Base-by-base conservation (phyloP, 2,329 filamentous ascomycete species). In the Aaosphaeria pasadenensis region DNA sequence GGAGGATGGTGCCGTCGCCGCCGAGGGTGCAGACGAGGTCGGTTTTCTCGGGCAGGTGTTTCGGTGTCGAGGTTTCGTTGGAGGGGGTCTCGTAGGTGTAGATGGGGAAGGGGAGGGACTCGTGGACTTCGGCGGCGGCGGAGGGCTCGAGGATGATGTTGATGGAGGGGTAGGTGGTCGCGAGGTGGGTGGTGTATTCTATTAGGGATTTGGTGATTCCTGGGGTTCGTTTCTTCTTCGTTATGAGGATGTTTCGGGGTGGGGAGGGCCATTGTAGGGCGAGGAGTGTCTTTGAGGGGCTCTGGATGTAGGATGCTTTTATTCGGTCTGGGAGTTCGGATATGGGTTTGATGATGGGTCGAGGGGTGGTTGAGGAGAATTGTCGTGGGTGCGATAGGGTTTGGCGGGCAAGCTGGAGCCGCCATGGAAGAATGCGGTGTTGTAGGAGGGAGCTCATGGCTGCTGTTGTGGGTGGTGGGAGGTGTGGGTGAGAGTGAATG, bases 11-110 rank as follows among this genome's bases (percentile, higher is more conserved):
- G 51, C 91, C 91, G 69, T 99, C 94, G 39, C 94, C 94, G 45
- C 94, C 94, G 43, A 99, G 83, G 0, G 94, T 97, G 39, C 89
- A 85, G 24, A 92, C 86, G 49, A 96, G 77, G 63, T 99, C 94
- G 50, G 95, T 86, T 73, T 94, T 96, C 49, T 84, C 77, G 38
- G 89, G 83, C 46, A 94, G 58, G 29, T 55, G 48, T 6, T 51
- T 50, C 13, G 60, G 57, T 75, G 77, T 31, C 75, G 71, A 59
- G 6, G 56, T 52, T 4, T 40, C 63, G 17, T 24, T 24, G 55
- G 43, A 42, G 57, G 58, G 46, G 56, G 59, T 39, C 56, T 68
- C 31, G 60, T 63, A 69, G 1, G 69, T 60, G 54, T 76, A 78
- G 67, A 77, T 46, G 7, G 91, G 88, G 54, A 91, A 91, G 4